Percentiles rank a stretch among this genome's conserved stretches.
Evolutionary conservation across 2,329 filamentous ascomycete species (phyloP).

Genomic region (Scortechinia acanthostroma): DNA sequence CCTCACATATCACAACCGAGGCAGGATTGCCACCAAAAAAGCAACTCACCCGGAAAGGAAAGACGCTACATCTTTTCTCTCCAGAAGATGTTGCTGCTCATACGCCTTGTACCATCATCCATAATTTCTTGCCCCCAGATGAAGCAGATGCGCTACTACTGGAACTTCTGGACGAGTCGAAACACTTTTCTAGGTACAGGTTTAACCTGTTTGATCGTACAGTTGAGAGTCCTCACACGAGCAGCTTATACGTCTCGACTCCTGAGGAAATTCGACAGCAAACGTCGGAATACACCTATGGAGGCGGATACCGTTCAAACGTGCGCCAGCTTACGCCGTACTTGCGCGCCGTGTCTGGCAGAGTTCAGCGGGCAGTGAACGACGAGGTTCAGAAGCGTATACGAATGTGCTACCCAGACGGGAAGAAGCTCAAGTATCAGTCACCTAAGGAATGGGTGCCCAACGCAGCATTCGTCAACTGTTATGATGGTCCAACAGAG

Average conservation of each 20-base stretch:
- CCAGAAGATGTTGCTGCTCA: conserved; percentile 74
- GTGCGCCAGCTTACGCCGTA: conserved; percentile 71
- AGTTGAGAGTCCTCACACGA: conserved; percentile 78
- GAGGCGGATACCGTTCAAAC: conserved; percentile 64
- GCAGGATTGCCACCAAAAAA: conserved; percentile 11
- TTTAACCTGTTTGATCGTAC: conserved; percentile 87
- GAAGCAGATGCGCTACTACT: conserved; percentile 68
- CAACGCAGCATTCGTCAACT: conserved; percentile 91
- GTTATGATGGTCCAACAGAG: conserved; percentile 75
- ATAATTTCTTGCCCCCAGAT: conserved; percentile 73
- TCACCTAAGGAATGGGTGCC: conserved; percentile 69
- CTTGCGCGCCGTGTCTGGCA: conserved; percentile 61
- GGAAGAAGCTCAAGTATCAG: conserved; percentile 72
- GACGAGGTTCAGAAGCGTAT: conserved; percentile 69
- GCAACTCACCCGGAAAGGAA: conserved; percentile 64
- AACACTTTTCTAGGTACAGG: conserved; percentile 61
- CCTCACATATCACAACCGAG: conserved; percentile 20
- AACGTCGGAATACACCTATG: conserved; percentile 78
- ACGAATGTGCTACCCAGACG: conserved; percentile 54
- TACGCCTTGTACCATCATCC: conserved; percentile 85
- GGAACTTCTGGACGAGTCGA: conserved; percentile 70
- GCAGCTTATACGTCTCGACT: conserved; percentile 75
- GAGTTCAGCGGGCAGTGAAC: conserved; percentile 73
- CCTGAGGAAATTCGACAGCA: conserved; percentile 63
- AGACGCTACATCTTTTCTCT: conserved; percentile 76